Evolutionary conservation across 331 rosid species (phyloP).

Genomic region (Cydonia oblonga): DNA sequence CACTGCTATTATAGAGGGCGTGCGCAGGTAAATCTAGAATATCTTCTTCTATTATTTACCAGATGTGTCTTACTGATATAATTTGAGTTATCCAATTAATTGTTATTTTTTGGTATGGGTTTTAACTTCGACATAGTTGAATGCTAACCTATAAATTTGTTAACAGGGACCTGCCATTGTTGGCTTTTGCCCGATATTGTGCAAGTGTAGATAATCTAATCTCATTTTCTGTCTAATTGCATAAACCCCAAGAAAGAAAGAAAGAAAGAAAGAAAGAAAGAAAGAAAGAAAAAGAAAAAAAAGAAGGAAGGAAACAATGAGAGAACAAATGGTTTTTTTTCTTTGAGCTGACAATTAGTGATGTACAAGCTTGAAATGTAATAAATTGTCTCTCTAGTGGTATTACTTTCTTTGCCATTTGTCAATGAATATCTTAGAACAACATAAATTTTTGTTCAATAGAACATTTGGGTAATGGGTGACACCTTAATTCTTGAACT

Average conservation of each 20-base stretch:
- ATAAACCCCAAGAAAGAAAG: too few species aligned
- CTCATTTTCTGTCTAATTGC: not conserved
- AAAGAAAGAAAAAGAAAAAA: too few species aligned
- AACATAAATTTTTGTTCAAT: not conserved
- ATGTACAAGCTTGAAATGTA: not conserved
- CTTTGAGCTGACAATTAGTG: not conserved
- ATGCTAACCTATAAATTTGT: not conserved
- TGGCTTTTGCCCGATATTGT: not conserved
- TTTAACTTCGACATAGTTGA: not conserved
- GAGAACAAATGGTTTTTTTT: not conserved
- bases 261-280: too few species aligned
- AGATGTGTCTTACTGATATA: not conserved
- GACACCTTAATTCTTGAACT: not conserved
- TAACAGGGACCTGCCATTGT: not conserved
- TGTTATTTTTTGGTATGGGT: not conserved
- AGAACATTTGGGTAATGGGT: not conserved
- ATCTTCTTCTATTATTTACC: not conserved
- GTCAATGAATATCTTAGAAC: not conserved
- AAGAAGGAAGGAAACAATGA: not conserved
- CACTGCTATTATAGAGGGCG: slow-evolving; percentile 44
- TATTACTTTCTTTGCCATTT: too few species aligned
- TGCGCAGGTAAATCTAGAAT: slow-evolving; percentile 46
- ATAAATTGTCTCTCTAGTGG: not conserved
- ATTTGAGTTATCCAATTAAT: not conserved
- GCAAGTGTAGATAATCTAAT: not conserved